Evolutionary conservation across 768 basidiomycete species (phyloP).

Genomic region (Phlebiopsis flavidoalba): DNA sequence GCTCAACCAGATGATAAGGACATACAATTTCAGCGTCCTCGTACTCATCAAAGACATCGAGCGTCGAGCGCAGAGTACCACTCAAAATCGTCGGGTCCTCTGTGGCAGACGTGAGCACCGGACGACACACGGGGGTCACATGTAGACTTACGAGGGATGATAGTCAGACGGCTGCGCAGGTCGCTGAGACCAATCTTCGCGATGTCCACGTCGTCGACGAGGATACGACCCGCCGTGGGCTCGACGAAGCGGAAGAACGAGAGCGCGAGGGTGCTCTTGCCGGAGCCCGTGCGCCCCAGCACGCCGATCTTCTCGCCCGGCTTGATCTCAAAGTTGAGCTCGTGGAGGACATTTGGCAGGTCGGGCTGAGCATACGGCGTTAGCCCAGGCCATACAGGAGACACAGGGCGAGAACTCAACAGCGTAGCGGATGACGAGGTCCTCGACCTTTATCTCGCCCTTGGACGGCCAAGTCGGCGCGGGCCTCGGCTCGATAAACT

Average conservation of each 20-base stretch:
- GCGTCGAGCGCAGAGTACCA: slow-evolving; percentile 71
- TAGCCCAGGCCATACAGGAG: slow-evolving; percentile 5
- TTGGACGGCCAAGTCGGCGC: slow-evolving; percentile 70
- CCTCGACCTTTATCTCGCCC: slow-evolving; percentile 66
- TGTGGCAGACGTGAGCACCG: slow-evolving; percentile 21
- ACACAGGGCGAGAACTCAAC: slow-evolving; percentile 35
- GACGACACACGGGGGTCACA: background rate
- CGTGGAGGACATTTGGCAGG: slow-evolving; percentile 80
- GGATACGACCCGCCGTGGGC: slow-evolving; percentile 67
- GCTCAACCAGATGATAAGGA: background rate
- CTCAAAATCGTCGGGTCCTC: slow-evolving; percentile 90
- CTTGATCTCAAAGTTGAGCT: slow-evolving; percentile 64
- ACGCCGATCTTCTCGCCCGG: slow-evolving; percentile 82
- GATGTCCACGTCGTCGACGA: slow-evolving; percentile 78
- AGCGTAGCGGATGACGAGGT: slow-evolving; percentile 74
- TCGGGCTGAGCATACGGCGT: slow-evolving; percentile 54
- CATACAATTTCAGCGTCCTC: slow-evolving; percentile 77
- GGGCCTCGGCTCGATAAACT: slow-evolving; percentile 85
- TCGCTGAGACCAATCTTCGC: slow-evolving; percentile 77
- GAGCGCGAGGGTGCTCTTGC: slow-evolving; percentile 78
- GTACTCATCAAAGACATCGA: slow-evolving; percentile 87
- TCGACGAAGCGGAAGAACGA: slow-evolving; percentile 93
- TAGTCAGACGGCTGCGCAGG: slow-evolving; percentile 70
- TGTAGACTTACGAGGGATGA: slow-evolving; percentile 60
- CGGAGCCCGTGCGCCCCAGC: slow-evolving; percentile 59